Conservation (phyloP, 208 protist species). For the Trypanosoma conorhini region DNA sequence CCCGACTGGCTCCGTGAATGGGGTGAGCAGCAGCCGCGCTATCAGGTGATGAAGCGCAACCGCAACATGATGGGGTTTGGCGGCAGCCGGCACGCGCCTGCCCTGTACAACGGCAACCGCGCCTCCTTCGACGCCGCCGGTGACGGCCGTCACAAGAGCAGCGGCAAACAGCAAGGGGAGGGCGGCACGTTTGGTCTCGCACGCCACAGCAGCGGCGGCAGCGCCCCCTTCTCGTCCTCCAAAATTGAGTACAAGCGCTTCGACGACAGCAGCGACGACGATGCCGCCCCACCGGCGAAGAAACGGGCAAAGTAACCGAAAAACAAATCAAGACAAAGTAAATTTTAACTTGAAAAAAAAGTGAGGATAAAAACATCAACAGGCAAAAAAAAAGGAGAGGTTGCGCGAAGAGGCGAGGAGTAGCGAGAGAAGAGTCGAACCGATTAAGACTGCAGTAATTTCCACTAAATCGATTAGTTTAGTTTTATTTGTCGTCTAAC, state of each 20-base stretch:
- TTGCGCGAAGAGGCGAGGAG: not conserved
- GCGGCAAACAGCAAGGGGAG: slow-evolving; percentile 13
- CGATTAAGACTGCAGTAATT: not conserved
- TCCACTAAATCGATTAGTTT: not conserved
- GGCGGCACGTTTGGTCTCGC: slow-evolving; percentile 46
- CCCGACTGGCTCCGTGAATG: slow-evolving; percentile 79
- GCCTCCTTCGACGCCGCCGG: slow-evolving; percentile 28
- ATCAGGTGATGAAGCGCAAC: slow-evolving; percentile 57
- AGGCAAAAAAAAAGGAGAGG: slow-evolving; percentile 12
- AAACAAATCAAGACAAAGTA: not conserved
- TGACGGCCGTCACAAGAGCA: slow-evolving; percentile 5
- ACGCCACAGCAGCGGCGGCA: slow-evolving; percentile 14
- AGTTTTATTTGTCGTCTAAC: not conserved
- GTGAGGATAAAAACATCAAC: slow-evolving; percentile 5
- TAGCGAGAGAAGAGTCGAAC: not conserved
- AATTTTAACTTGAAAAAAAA: slow-evolving; percentile 6
- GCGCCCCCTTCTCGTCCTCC: slow-evolving; percentile 42
- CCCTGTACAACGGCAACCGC: slow-evolving; percentile 49
- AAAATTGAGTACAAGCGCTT: slow-evolving; percentile 53
- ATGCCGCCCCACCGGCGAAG: slow-evolving; percentile 29
- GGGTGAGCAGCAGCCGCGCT: slow-evolving; percentile 42
- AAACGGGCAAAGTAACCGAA: slow-evolving; percentile 4
- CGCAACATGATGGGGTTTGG: slow-evolving; percentile 60
- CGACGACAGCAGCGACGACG: slow-evolving; percentile 69
- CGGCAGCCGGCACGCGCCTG: slow-evolving; percentile 28